Conservation (phyloP, 2,329 filamentous ascomycete genomes). For the Ophioceras dolichostomum region DNA sequence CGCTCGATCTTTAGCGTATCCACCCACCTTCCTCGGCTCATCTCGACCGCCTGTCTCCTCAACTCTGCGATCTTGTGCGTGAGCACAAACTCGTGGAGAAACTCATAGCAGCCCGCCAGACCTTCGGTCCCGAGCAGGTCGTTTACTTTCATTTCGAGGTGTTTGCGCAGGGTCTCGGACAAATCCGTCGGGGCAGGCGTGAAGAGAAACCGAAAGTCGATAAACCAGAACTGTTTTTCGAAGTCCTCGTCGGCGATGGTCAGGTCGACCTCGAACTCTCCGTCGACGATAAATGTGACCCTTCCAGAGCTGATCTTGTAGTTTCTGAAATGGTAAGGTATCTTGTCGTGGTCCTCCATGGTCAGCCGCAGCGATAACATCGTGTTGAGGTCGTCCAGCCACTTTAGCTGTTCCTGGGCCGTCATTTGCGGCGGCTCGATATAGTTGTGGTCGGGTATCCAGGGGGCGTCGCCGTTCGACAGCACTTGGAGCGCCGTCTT, state of each 20-base stretch:
- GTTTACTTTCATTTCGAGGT: constrained; percentile 64
- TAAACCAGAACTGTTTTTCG: constrained; percentile 80
- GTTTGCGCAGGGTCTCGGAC: constrained; percentile 48
- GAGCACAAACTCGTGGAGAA: constrained; percentile 76
- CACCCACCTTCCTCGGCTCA: constrained; percentile 64
- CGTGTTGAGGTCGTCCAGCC: constrained; percentile 72
- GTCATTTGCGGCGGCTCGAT: constrained; percentile 62
- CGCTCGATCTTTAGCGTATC: constrained; percentile 66
- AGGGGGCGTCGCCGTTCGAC: constrained; percentile 62
- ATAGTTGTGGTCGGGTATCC: constrained; percentile 75
- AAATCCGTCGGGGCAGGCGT: constrained; percentile 51
- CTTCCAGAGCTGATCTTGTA: constrained; percentile 77
- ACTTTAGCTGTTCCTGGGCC: constrained; percentile 58
- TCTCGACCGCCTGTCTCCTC: constrained; percentile 59
- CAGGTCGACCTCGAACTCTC: constrained; percentile 88
- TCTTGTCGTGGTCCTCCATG: constrained; percentile 65
- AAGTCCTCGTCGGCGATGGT: constrained; percentile 80
- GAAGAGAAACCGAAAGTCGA: constrained; percentile 81
- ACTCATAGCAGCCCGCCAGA: constrained; percentile 68
- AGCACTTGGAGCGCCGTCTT: constrained; percentile 80
- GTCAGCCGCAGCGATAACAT: constrained; percentile 73
- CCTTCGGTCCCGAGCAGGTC: constrained; percentile 56
- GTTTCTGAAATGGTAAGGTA: constrained; percentile 62
- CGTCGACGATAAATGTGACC: constrained; percentile 71
- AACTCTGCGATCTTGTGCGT: constrained; percentile 85